These are phyloP conservation scores for Xylaria bambusicola DNA, from an alignment of 495 filamentous ascomycete species.

Conservation along the genomic window DNA sequence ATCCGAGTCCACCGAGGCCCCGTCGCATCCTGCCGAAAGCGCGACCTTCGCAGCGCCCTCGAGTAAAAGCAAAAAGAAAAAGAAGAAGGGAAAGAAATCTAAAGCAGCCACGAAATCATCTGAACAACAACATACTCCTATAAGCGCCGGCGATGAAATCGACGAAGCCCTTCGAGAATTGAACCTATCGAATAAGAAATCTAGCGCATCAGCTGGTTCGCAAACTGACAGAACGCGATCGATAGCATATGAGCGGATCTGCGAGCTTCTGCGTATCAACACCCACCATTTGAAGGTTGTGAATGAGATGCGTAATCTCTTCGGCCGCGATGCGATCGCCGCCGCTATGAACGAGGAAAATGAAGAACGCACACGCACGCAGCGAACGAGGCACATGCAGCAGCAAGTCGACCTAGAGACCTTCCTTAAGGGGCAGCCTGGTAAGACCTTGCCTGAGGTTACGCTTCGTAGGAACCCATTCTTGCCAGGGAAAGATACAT, in stretches of 20 bases:
- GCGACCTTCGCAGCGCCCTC: slow-evolving; percentile 34
- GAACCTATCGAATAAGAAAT: slow-evolving; percentile 34
- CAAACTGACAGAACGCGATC: slow-evolving; percentile 18
- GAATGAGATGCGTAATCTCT: slow-evolving; percentile 93
- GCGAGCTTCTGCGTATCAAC: slow-evolving; percentile 71
- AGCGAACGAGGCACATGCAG: slow-evolving; percentile 52
- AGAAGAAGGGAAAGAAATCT: slow-evolving; percentile 52
- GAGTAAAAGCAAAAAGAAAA: slow-evolving; percentile 65
- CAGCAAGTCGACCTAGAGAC: slow-evolving; percentile 68
- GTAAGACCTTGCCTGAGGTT: slow-evolving; percentile 66
- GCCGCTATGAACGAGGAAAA: slow-evolving; percentile 58
- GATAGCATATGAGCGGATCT: slow-evolving; percentile 41
- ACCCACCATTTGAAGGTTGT: slow-evolving; percentile 77
- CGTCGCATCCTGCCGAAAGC: slow-evolving; percentile 28
- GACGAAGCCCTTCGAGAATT: slow-evolving; percentile 75
- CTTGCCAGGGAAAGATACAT: slow-evolving; percentile 86
- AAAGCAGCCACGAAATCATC: neutral
- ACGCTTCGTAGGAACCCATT: slow-evolving; percentile 77
- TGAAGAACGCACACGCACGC: slow-evolving; percentile 44
- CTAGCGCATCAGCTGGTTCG: slow-evolving; percentile 7
- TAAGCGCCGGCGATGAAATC: slow-evolving; percentile 70
- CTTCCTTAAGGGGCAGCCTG: slow-evolving; percentile 63
- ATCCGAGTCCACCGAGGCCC: neutral
- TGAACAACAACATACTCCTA: slow-evolving; percentile 19
- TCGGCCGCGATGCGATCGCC: slow-evolving; percentile 78